A percentile compares a stretch with the other conserved stretches of the same genome.
These are phyloP conservation scores for Debaryomycetaceae sp. DNA, from an alignment of 1,139 yeast species.

Conservation along the genomic window DNA sequence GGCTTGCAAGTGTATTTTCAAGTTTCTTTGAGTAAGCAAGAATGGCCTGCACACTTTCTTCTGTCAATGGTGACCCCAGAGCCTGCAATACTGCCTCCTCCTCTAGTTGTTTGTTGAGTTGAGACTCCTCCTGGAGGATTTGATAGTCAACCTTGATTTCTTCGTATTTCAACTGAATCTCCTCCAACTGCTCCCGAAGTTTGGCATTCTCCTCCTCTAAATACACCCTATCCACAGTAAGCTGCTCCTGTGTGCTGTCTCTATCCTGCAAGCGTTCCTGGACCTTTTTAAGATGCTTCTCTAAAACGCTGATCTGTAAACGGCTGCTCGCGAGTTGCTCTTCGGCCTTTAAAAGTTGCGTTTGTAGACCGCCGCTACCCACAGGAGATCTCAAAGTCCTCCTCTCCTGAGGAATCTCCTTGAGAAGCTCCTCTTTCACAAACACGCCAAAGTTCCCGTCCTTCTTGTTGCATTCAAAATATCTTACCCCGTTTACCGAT, in stretches of 20 bases:
- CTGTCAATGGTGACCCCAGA: conserved; percentile 13
- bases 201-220: conserved; percentile 40
- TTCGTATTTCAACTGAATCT: conserved; percentile 33
- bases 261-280: conserved; percentile 9
- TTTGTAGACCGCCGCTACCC: neutral
- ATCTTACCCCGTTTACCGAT: conserved; percentile 56
- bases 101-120: conserved; percentile 39
- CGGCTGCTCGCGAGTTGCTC: neutral
- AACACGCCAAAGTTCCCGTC: conserved; percentile 55
- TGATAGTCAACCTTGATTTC: conserved; percentile 39
- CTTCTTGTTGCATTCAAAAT: conserved; percentile 51
- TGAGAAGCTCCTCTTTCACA: conserved; percentile 32
- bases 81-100: conserved; percentile 25
- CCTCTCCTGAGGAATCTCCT: neutral
- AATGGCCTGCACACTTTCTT: conserved; percentile 15
- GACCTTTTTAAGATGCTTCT: conserved; percentile 2
- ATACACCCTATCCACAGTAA: conserved; percentile 53
- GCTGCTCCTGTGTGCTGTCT: conserved; percentile 47
- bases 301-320: conserved; percentile 5
- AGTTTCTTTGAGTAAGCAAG: conserved; percentile 30
- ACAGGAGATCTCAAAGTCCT: neutral
- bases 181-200: conserved; percentile 26
- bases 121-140: conserved; percentile 45
- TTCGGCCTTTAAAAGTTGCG: neutral
- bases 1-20: conserved; percentile 36